Percentiles rank a stretch among this genome's conserved stretches.
Evolutionary conservation across 2,329 filamentous ascomycete species (phyloP).

Genomic region (Aspergillus arachidicola): DNA sequence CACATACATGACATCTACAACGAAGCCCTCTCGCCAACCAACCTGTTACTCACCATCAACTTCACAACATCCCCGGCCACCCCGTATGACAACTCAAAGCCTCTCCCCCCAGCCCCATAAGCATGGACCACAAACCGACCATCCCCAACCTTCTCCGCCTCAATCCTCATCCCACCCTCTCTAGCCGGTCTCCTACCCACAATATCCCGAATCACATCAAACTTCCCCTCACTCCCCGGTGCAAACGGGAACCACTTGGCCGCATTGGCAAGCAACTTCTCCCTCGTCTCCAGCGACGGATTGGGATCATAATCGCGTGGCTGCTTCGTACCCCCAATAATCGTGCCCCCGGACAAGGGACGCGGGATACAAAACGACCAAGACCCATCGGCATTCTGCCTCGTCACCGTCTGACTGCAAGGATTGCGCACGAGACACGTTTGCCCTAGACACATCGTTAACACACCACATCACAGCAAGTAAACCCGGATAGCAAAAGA

Average conservation of each 20-base stretch:
- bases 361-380: conserved; percentile 67
- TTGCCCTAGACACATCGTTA: conserved; percentile 38
- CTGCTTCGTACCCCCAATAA: conserved; percentile 69
- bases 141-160: conserved; percentile 48
- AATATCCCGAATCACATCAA: conserved; percentile 50
- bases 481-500: neutral
- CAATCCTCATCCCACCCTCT: conserved; percentile 54
- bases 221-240: conserved; percentile 36
- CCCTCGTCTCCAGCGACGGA: conserved; percentile 52
- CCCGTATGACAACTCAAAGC: conserved; percentile 64
- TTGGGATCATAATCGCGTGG: conserved; percentile 57
- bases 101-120: conserved; percentile 64
- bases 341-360: conserved; percentile 63
- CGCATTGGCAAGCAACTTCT: conserved; percentile 49
- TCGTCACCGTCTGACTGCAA: conserved; percentile 55
- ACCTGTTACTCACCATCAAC: conserved; percentile 37
- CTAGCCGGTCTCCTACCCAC: conserved; percentile 50
- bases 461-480: neutral
- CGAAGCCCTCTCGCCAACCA: conserved; percentile 25
- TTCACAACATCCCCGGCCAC: conserved; percentile 55
- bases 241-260: conserved; percentile 46
- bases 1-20: conserved; percentile 16
- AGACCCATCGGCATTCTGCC: conserved; percentile 63
- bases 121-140: conserved; percentile 51
- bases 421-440: conserved; percentile 52